phyloP scores from a whole-genome alignment of 2,329 filamentous ascomycete genomes.

The Dissoconium aciculare region DNA sequence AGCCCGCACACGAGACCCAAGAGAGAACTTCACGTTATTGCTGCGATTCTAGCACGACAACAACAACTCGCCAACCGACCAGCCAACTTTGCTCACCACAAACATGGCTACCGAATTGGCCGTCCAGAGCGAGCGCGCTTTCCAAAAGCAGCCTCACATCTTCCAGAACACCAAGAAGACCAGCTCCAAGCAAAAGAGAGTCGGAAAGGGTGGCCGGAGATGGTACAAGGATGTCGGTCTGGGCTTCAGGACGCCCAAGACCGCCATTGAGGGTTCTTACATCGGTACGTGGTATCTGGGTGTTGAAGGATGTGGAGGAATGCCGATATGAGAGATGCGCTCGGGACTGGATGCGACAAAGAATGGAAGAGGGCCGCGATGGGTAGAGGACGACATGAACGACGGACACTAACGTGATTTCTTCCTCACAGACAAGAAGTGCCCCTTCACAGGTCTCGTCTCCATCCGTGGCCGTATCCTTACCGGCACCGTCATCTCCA shows the following conservation, averaged over 20 bases:
- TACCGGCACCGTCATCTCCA: constrained; percentile 96
- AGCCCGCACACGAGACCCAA: background rate
- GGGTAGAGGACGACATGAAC: too few relatives aligned
- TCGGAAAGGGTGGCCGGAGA: constrained; percentile 86
- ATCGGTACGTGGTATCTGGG: constrained; percentile 57
- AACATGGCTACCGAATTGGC: constrained; percentile 96
- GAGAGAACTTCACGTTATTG: background rate
- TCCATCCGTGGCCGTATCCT: constrained; percentile 99
- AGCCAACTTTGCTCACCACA: constrained; percentile 27
- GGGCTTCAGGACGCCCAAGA: constrained; percentile 97
- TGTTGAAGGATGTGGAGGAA: constrained; percentile 2
- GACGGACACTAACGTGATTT: too few relatives aligned
- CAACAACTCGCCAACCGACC: background rate
- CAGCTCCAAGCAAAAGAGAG: constrained; percentile 56
- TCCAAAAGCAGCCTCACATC: constrained; percentile 99
- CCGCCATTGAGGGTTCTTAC: constrained; percentile 95
- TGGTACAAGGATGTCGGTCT: constrained; percentile 99
- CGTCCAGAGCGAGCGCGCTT: constrained; percentile 99
- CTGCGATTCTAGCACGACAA: background rate
- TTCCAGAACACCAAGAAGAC: constrained; percentile 97
- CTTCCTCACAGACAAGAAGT: constrained; percentile 81
- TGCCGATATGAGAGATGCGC: constrained; percentile 16
- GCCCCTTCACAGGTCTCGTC: constrained; percentile 97
- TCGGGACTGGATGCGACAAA: background rate
- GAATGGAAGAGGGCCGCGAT: background rate